Percentiles rank a stretch among this genome's conserved stretches.
These are phyloP conservation scores for Aspergillus tubingensis DNA, from an alignment of 2,329 filamentous ascomycete species.

Conservation along the genomic window DNA sequence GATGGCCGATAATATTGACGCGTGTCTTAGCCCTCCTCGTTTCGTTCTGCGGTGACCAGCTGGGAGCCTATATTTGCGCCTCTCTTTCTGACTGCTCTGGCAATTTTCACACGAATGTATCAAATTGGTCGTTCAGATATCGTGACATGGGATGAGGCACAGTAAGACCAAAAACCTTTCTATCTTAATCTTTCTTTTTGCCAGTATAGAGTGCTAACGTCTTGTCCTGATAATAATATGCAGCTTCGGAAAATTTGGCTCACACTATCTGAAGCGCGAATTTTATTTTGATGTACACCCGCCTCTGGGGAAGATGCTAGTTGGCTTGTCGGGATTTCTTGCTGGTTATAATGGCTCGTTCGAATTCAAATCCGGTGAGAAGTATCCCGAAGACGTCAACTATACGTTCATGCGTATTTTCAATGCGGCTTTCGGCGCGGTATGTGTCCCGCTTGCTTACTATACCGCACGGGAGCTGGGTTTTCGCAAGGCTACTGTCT, in stretches of 20 bases:
- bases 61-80: conserved; percentile 66
- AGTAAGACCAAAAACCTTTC: conserved; percentile 52
- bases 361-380: conserved; percentile 98
- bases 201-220: neutral
- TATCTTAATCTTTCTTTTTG: neutral
- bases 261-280: conserved; percentile 97
- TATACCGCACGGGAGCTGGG: conserved; percentile 90
- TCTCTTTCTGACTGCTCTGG: conserved; percentile 62
- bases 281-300: conserved; percentile 99
- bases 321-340: conserved; percentile 91
- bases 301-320: conserved; percentile 96
- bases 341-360: conserved; percentile 99
- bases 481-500: conserved; percentile 82
- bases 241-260: conserved; percentile 79
- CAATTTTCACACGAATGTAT: conserved; percentile 68
- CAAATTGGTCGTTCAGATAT: conserved; percentile 69
- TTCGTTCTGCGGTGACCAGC: conserved; percentile 51
- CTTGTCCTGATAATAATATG: conserved; percentile 11
- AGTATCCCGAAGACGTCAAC: conserved; percentile 88
- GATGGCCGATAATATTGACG: neutral
- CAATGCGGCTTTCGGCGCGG: conserved; percentile 90
- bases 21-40: conserved; percentile 34
- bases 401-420: conserved; percentile 99
- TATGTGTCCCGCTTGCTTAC: conserved; percentile 92
- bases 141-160: conserved; percentile 75